phyloP scores from a whole-genome alignment of 2,329 filamentous ascomycete genomes.

The Claviceps quebecensis region DNA sequence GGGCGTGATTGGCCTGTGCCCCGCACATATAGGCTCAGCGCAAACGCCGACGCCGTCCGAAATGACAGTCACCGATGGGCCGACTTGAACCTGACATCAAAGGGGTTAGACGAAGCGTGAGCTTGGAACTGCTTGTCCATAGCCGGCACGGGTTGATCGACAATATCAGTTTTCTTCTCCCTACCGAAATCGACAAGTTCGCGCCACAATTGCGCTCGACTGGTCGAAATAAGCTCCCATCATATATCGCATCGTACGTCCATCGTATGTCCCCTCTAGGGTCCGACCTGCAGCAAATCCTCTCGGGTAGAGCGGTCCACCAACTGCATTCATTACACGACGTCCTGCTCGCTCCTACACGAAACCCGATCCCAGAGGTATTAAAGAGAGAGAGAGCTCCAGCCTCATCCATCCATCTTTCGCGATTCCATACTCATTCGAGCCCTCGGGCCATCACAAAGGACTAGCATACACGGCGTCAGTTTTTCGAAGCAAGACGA shows the following conservation, averaged over 20 bases:
- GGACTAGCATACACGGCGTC: background rate
- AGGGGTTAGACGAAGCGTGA: background rate
- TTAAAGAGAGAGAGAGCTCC: background rate
- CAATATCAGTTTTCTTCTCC: background rate
- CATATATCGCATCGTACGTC: background rate
- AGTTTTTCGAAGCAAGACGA: background rate
- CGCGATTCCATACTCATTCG: background rate
- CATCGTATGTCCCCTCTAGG: background rate
- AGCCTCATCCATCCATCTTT: background rate
- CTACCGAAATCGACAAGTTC: background rate
- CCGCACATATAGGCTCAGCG: background rate
- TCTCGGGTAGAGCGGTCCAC: background rate
- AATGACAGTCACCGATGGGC: background rate
- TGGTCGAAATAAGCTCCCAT: background rate
- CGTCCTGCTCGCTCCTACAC: background rate
- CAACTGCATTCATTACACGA: background rate
- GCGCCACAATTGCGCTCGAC: background rate
- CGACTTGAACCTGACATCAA: background rate
- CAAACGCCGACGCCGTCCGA: background rate
- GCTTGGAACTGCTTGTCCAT: background rate
- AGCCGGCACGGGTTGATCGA: background rate
- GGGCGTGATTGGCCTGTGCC: background rate
- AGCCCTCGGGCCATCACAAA: background rate
- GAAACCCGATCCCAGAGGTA: background rate
- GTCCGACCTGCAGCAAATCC: background rate